Evolutionary conservation across 352 stramenopile genomes (phyloP), one percentile per base, ranked within the genome.

Genomic region (Phytopythium boreale): DNA sequence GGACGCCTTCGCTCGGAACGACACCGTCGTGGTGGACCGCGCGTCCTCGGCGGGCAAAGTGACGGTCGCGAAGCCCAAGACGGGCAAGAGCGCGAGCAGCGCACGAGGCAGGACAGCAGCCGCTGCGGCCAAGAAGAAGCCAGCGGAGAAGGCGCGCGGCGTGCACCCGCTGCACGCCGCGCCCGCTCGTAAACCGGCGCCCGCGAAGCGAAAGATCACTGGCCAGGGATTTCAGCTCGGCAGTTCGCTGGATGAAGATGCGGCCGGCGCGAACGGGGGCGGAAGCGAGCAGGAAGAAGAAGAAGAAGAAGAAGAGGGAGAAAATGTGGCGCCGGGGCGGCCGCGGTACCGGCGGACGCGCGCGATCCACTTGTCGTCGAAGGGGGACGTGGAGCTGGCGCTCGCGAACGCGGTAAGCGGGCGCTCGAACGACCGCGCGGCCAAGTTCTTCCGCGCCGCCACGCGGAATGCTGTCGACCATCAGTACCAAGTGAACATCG

Each of bases 361-460:
- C 20, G 72, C 74, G 12, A 71, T 94, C 43, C 72, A 92, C 9
- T 65, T 94, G 49, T 88, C 70, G 29, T 92, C 83, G 4, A 93
- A 93, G 62, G 87, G 92, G 37, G 85, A 92, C 56, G 76, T 96
- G 36, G 84, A 72, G n/a, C 60, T 81, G 39, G 75, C 69, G 55
- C 68, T 96, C 26, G 79, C 81, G 26, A 72, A 84, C 44, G 87
- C 85, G 9, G 87, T 96, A 12, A 90, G 76, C 41, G 76, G 75
- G 17, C 62, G 68, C 26, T 80, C 82, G 1, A 73, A 76, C 11
- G 80, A 82, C 63, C 84, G 80, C 37, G 69, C 77, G 14, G 75
- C 70, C 26, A 94, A 94, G 65, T 96, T 96, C 61, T 92, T 95
- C 51, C 84, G 84, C 31, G 74, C 80, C 0, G 80, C 82, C 7